Conservation (phyloP, 2,329 filamentous ascomycete genomes). For the Chaetothyriales sp. region DNA sequence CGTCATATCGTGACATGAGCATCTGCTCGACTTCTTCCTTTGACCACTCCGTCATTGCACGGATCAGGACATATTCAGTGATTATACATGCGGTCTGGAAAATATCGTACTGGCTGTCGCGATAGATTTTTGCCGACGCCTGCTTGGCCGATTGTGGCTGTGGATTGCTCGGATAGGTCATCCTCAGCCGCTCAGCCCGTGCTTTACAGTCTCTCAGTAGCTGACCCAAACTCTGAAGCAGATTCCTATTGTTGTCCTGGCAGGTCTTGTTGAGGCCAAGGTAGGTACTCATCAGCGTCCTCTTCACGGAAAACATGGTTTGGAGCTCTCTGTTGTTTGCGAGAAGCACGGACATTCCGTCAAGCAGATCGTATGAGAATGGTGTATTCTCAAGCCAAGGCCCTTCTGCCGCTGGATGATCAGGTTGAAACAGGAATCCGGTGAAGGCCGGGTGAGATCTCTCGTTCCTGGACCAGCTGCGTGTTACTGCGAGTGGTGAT, state of each 20-base stretch:
- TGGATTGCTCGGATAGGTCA: slow-evolving; percentile 11
- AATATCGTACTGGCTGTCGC: slow-evolving; percentile 27
- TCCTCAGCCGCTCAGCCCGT: slow-evolving; percentile 24
- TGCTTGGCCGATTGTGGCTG: slow-evolving; percentile 24
- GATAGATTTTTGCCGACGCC: slow-evolving; percentile 27
- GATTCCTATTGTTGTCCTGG: slow-evolving; percentile 20
- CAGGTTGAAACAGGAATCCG: slow-evolving; percentile 26
- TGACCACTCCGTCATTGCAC: slow-evolving; percentile 18
- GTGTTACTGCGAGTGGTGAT: slow-evolving; percentile 25
- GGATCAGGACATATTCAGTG: slow-evolving; percentile 25
- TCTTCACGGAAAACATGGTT: slow-evolving; percentile 10
- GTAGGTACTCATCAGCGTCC: slow-evolving; percentile 14
- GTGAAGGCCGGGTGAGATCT: slow-evolving; percentile 21
- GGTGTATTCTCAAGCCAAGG: slow-evolving; percentile 26
- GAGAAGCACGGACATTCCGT: slow-evolving; percentile 27
- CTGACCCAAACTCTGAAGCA: slow-evolving; percentile 28
- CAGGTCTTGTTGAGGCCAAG: slow-evolving; percentile 6
- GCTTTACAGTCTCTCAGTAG: slow-evolving; percentile 27
- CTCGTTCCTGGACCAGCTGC: slow-evolving; percentile 19
- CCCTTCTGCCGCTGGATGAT: slow-evolving; percentile 23
- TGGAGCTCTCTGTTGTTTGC: slow-evolving; percentile 28
- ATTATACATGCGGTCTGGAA: slow-evolving; percentile 27
- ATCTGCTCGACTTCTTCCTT: slow-evolving; percentile 4
- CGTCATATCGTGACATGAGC: slow-evolving; percentile 4
- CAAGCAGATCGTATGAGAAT: slow-evolving; percentile 29